phyloP scores from a whole-genome alignment of 1,284 basidiomycete genomes.

The Boletus nobilissimus region DNA sequence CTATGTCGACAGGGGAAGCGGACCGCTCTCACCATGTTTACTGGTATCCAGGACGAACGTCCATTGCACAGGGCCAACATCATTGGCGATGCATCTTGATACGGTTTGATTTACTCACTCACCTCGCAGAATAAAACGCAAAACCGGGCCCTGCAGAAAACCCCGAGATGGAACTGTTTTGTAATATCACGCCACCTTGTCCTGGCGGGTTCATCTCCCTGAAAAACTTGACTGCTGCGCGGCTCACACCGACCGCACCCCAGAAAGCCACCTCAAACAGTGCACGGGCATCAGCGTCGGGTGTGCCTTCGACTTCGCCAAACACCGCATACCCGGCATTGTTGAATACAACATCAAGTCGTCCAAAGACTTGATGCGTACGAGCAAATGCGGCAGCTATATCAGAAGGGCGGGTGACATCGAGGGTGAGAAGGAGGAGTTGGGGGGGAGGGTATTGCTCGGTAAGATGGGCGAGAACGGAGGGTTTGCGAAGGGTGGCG shows the following conservation, averaged over 20 bases:
- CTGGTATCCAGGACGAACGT: slow-evolving; percentile 27
- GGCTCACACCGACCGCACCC: slow-evolving; percentile 24
- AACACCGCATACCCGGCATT: slow-evolving; percentile 30
- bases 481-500: slow-evolving; percentile 46
- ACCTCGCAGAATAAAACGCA: slow-evolving; percentile 27
- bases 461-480: slow-evolving; percentile 36
- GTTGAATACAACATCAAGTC: slow-evolving; percentile 37
- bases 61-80: background rate
- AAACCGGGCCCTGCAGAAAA: slow-evolving; percentile 17
- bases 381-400: slow-evolving; percentile 31
- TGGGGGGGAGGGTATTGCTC: slow-evolving; percentile 13
- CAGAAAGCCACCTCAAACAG: slow-evolving; percentile 36
- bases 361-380: slow-evolving; percentile 23
- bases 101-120: background rate
- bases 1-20: background rate
- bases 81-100: background rate
- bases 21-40: slow-evolving; percentile 32
- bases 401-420: slow-evolving; percentile 29
- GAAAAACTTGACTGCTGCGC: slow-evolving; percentile 28
- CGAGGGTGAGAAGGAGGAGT: slow-evolving; percentile 30
- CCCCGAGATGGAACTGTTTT: slow-evolving; percentile 31
- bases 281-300: slow-evolving; percentile 20
- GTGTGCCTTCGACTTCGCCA: slow-evolving; percentile 26
- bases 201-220: slow-evolving; percentile 30
- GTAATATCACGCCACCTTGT: slow-evolving; percentile 27